phyloP scores from a whole-genome alignment of 805 yeast species.

The Peterozyma xylosa region DNA sequence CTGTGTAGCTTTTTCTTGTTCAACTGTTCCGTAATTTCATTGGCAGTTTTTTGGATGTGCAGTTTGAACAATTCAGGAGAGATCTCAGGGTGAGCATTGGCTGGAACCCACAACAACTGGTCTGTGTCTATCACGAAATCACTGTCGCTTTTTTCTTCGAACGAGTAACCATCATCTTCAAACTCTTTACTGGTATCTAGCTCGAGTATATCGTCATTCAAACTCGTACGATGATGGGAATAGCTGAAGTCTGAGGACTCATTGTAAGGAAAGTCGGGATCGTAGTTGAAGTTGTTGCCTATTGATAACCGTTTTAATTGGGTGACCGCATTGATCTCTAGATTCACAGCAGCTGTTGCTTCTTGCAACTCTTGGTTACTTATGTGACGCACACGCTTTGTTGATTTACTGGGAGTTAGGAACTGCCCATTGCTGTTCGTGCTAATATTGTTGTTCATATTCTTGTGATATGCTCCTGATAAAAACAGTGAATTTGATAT shows the following conservation, averaged over 20 bases:
- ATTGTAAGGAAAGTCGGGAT: conserved; percentile 59
- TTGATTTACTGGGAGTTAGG: too few relatives aligned
- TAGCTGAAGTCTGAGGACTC: conserved; percentile 12
- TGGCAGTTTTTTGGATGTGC: conserved; percentile 55
- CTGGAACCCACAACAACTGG: conserved; percentile 88
- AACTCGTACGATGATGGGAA: conserved; percentile 8
- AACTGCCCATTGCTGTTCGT: too few relatives aligned
- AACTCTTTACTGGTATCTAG: background rate
- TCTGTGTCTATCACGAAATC: conserved; percentile 26
- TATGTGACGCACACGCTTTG: background rate
- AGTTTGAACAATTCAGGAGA: conserved; percentile 80
- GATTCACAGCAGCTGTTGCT: conserved; percentile 74
- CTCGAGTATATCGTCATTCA: background rate
- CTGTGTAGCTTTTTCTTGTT: conserved; percentile 14
- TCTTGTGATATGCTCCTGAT: too few relatives aligned
- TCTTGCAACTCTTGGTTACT: conserved; percentile 34
- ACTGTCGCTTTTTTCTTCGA: conserved; percentile 7
- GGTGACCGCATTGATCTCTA: conserved; percentile 65
- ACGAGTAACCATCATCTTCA: conserved; percentile 2
- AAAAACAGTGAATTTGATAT: too few relatives aligned
- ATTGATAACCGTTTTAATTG: conserved; percentile 69
- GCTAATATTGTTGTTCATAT: too few relatives aligned
- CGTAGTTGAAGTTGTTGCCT: conserved; percentile 52
- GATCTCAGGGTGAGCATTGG: conserved; percentile 87
- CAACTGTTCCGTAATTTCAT: conserved; percentile 37